Evolutionary conservation across 2,329 filamentous ascomycete species (phyloP).

Genomic region (Ceratocystis harringtonii): DNA sequence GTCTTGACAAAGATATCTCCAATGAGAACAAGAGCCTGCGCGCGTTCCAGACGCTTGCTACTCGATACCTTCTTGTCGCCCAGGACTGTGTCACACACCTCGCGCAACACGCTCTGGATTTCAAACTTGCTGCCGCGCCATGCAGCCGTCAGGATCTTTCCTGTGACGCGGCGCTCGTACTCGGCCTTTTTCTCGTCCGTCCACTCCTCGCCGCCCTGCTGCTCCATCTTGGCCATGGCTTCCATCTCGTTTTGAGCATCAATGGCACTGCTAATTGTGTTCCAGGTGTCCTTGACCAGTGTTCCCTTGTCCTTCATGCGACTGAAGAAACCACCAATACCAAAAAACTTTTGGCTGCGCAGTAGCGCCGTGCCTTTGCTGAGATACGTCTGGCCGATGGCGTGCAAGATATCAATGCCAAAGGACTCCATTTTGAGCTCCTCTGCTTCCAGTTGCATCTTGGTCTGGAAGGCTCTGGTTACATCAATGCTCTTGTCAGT

Average conservation of each 20-base stretch:
- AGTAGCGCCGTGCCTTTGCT: slow-evolving; percentile 76
- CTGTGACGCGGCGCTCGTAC: slow-evolving; percentile 88
- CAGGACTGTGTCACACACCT: slow-evolving; percentile 82
- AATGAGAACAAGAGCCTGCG: slow-evolving; percentile 74
- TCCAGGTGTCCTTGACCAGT: slow-evolving; percentile 96
- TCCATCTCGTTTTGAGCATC: slow-evolving; percentile 98
- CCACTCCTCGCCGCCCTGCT: slow-evolving; percentile 92
- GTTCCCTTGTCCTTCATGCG: slow-evolving; percentile 92
- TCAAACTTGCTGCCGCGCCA: slow-evolving; percentile 96
- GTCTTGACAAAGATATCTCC: slow-evolving; percentile 86
- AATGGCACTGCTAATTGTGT: slow-evolving; percentile 88
- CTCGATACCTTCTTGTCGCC: slow-evolving; percentile 64
- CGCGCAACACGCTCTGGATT: slow-evolving; percentile 87
- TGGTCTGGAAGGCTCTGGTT: slow-evolving; percentile 79
- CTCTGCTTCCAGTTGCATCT: slow-evolving; percentile 88
- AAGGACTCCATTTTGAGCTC: slow-evolving; percentile 99
- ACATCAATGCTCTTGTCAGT: slow-evolving; percentile 80
- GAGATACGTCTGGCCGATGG: slow-evolving; percentile 81
- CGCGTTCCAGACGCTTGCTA: slow-evolving; percentile 76
- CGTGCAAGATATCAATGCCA: slow-evolving; percentile 87
- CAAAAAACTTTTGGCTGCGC: slow-evolving; percentile 92
- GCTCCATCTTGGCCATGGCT: slow-evolving; percentile 93
- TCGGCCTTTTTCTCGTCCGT: slow-evolving; percentile 94
- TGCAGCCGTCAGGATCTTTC: slow-evolving; percentile 92
- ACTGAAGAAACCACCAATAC: slow-evolving; percentile 87